Base-by-base conservation (phyloP, 257 asterid genomes). In the Ehretia macrophylla region DNA sequence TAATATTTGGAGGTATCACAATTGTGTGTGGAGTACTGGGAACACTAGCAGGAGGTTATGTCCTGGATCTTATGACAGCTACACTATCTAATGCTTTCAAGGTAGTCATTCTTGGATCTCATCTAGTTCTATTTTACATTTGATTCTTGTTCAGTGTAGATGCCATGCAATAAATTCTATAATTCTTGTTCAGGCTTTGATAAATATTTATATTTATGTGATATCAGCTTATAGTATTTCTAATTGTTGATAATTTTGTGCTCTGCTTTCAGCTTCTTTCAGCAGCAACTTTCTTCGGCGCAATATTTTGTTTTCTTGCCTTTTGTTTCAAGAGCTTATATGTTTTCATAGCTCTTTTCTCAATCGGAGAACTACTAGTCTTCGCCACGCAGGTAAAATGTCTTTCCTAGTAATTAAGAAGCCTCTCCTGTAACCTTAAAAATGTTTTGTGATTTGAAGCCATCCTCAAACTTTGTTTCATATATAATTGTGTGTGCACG, bases 11-110 rank as follows among this genome's bases (percentile, higher is more conserved):
- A 63, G 99, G 94, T 14, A 72, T 93, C 59, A 89, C 97, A 16
- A 81, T 80, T 54, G 59, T 86, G 14, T 89, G 88, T 61, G 99
- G 99, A 58, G 68, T 93, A 79, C 23, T 93, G 13, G 99, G 99
- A 65, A 74, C 99, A 18, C 19, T 93, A 59, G 90, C 86, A 8
- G 99, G 99, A 42, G 99, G 97, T 65, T 68, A 74, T 40, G 32
- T 81, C 67, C 87, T 93, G 32, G 99, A 93, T 71, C 77, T 19
- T 46, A 77, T 93, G 79, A 73, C 72, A 56, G 81, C 96, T 69
- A 89, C 97, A 5, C 64, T 93, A 71, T 38, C 85, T 59, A 93
- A 86, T 81, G 97, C 99, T 60, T 93, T 93, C 71, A 93, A 86
- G 96, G 99, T 84, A 69, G 45, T 50, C 37, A 59, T 40, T 3